These are phyloP conservation scores for Hibiscus mutabilis DNA, from an alignment of 345 rosid species.

Conservation along the genomic window DNA sequence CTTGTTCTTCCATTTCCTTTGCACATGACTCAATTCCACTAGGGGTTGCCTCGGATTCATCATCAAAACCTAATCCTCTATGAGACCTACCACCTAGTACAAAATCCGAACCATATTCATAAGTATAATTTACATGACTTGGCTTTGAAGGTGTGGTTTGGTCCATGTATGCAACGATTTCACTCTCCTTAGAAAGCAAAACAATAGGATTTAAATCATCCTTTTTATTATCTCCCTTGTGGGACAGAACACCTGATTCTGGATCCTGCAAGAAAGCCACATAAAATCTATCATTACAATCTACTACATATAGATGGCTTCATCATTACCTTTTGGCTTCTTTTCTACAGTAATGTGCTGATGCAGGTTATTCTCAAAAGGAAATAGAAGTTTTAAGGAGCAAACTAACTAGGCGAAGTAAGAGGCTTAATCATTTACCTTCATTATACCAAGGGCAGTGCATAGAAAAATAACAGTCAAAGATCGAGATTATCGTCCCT, in stretches of 20 bases:
- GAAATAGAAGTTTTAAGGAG: background rate
- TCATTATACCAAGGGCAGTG: background rate
- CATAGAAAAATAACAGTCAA: background rate
- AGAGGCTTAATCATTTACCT: background rate
- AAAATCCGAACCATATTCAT: conserved; percentile 57
- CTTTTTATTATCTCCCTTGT: conserved; percentile 12
- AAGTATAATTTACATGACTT: conserved; percentile 29
- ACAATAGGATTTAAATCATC: conserved; percentile 31
- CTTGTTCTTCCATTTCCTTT: conserved; percentile 34
- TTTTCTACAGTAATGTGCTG: background rate
- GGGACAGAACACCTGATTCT: conserved; percentile 10
- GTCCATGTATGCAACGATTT: conserved; percentile 57
- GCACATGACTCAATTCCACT: conserved; percentile 38
- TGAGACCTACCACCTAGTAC: conserved; percentile 55
- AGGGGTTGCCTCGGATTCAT: conserved; percentile 42
- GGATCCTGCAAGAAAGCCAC: conserved; percentile 25
- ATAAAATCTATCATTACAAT: background rate
- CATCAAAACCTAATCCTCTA: conserved; percentile 55
- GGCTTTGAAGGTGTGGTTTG: conserved; percentile 37
- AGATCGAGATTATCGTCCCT: background rate
- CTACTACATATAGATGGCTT: background rate
- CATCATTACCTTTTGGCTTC: background rate
- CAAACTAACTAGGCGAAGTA: background rate
- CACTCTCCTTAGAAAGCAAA: conserved; percentile 39
- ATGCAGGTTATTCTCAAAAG: background rate